A percentile compares a stretch with the other conserved stretches of the same genome.
These are phyloP conservation scores for Entelexis paramagnoliae DNA, from an alignment of 1,139 yeast species.

Conservation along the genomic window DNA sequence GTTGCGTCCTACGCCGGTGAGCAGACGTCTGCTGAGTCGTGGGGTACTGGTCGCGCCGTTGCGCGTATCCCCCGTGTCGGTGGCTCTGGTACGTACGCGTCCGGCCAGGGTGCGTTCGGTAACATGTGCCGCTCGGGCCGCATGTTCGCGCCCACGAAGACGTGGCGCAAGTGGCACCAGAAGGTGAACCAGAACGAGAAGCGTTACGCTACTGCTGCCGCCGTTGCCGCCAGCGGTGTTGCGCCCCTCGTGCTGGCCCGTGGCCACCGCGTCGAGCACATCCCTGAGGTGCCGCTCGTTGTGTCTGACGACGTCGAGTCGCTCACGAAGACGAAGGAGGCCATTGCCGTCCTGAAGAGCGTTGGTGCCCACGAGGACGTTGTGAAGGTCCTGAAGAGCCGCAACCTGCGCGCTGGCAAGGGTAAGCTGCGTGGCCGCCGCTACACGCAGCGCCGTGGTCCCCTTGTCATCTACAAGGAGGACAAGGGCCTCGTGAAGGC, in stretches of 20 bases:
- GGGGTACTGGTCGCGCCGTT: slow-evolving; percentile 99
- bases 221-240: slow-evolving; percentile 98
- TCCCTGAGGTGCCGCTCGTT: slow-evolving; percentile 97
- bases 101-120: slow-evolving; percentile 99
- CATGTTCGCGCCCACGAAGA: slow-evolving; percentile 99
- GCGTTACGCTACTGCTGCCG: slow-evolving; percentile 99
- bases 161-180: slow-evolving; percentile 99
- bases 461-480: slow-evolving; percentile 94
- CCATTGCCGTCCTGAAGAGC: slow-evolving; percentile 96
- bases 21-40: slow-evolving; percentile 99
- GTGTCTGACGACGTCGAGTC: slow-evolving; percentile 90
- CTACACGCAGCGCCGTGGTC: slow-evolving; percentile 99
- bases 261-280: slow-evolving; percentile 99
- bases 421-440: slow-evolving; percentile 99
- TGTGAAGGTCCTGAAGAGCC: slow-evolving; percentile 95
- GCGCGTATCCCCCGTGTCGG: slow-evolving; percentile 99
- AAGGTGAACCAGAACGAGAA: slow-evolving; percentile 99
- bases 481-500: slow-evolving; percentile 98
- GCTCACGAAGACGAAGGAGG: slow-evolving; percentile 94
- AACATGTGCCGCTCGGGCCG: slow-evolving; percentile 99
- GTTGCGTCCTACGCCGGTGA: slow-evolving; percentile 99
- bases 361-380: slow-evolving; percentile 98
- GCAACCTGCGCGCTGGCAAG: slow-evolving; percentile 99
- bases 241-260: slow-evolving; percentile 98
- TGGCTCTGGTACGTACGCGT: slow-evolving; percentile 99